phyloP scores from a whole-genome alignment of 768 basidiomycete species.

The Royoungia palumana region DNA sequence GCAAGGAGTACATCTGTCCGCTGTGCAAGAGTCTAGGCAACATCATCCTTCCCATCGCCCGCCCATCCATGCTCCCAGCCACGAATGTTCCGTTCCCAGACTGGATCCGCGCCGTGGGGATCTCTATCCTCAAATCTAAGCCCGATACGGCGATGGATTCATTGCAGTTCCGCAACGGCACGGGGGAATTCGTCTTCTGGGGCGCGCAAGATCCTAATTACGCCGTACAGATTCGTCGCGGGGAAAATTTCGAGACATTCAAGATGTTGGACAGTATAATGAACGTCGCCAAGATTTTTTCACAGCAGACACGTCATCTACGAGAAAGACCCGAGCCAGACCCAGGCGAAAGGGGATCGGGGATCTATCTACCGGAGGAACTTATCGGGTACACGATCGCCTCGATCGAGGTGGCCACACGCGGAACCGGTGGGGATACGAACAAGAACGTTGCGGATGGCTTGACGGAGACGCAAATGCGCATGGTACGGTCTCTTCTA shows the following conservation, averaged over 20 bases:
- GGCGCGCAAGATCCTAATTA: conserved; percentile 77
- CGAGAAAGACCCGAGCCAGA: conserved; percentile 76
- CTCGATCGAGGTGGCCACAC: conserved; percentile 73
- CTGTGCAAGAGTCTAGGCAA: conserved; percentile 97
- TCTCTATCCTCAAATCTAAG: conserved; percentile 82
- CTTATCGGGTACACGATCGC: conserved; percentile 86
- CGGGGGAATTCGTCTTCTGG: conserved; percentile 90
- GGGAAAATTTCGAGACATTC: conserved; percentile 54
- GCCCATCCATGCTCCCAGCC: conserved; percentile 40
- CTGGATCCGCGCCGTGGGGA: conserved; percentile 87
- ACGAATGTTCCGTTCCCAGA: conserved; percentile 71
- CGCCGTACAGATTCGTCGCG: conserved; percentile 47
- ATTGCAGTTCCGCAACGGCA: conserved; percentile 73
- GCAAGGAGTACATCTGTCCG: conserved; percentile 95
- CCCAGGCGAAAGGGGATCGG: conserved; percentile 68
- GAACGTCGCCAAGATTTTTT: conserved; percentile 71
- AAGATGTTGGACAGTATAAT: conserved; percentile 90
- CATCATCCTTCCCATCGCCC: conserved; percentile 80
- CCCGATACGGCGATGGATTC: conserved; percentile 70
- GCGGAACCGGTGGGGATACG: conserved; percentile 51
- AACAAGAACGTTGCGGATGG: conserved; percentile 59
- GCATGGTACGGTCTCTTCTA: conserved; percentile 75
- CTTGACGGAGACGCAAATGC: conserved; percentile 66
- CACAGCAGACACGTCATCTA: conserved; percentile 80
- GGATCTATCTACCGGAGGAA: conserved; percentile 90